A percentile compares a stretch with the other conserved stretches of the same genome.
Evolutionary conservation across 106 monocot species (phyloP).

Genomic region (Dendrobium officinale): DNA sequence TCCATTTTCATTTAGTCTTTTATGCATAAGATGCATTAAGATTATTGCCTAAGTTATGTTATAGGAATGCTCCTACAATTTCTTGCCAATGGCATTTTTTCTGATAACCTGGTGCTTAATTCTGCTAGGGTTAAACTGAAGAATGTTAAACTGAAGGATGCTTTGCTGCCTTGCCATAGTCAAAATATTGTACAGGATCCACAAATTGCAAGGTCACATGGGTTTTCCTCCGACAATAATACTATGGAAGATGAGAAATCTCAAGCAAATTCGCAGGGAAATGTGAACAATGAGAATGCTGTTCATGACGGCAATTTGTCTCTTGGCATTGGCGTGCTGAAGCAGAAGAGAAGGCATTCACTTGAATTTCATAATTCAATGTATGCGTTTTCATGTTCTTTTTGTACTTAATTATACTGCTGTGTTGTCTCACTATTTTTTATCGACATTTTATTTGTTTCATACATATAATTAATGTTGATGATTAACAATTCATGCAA

Average conservation of each 20-base stretch:
- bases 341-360: conserved; percentile 1
- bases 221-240: not conserved
- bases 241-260: not conserved
- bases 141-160: not conserved
- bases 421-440: not conserved
- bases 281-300: conserved; percentile 3
- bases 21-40: not conserved
- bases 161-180: not conserved
- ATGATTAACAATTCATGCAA: not conserved
- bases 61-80: not conserved
- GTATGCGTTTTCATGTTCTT: not conserved
- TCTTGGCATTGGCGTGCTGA: not conserved
- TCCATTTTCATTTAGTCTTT: not conserved
- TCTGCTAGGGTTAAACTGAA: not conserved
- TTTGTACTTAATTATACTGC: not conserved
- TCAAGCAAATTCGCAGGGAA: not conserved
- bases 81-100: not conserved
- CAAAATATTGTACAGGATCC: not conserved
- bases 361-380: not conserved
- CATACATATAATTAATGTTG: not conserved
- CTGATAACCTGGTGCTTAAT: not conserved
- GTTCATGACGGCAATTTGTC: not conserved
- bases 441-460: not conserved
- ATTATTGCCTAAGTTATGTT: not conserved
- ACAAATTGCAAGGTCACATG: not conserved